Evolutionary conservation across 78 protist genomes (phyloP).

Genomic region (Protostelium mycophagum): DNA sequence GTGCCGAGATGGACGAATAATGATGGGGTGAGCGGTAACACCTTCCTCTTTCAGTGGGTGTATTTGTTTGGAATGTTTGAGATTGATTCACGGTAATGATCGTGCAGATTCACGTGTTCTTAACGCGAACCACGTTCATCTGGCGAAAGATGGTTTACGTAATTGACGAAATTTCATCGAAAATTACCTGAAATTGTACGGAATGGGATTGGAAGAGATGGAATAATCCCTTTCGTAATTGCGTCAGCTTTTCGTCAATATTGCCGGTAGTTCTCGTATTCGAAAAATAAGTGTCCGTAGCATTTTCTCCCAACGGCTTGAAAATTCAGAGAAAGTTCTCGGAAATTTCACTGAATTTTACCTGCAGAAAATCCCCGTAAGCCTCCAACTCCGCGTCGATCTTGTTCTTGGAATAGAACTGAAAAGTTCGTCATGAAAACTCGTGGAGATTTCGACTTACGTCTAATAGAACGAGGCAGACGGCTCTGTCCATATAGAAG

Average conservation of each 20-base stretch:
- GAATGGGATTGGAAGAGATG: background rate
- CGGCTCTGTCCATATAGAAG: slow-evolving; percentile 20
- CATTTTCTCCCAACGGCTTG: slow-evolving; percentile 20
- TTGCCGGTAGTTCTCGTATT: background rate
- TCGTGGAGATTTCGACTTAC: background rate
- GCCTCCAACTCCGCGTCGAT: slow-evolving; percentile 41
- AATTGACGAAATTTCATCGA: slow-evolving; percentile 6
- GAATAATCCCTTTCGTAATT: background rate
- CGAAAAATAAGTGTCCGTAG: background rate
- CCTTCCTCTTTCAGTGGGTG: background rate
- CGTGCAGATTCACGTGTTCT: too few species aligned
- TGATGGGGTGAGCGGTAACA: slow-evolving; percentile 39
- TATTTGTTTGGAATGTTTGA: too few species aligned
- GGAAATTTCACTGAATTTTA: background rate
- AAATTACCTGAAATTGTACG: background rate
- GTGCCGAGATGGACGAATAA: slow-evolving; percentile 50
- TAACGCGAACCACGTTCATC: too few species aligned
- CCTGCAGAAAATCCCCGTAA: slow-evolving; percentile 42
- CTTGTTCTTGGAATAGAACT: slow-evolving; percentile 17
- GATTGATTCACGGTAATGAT: slow-evolving; percentile 5
- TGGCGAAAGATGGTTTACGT: too few species aligned
- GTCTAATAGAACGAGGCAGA: background rate
- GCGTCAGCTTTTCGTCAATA: background rate
- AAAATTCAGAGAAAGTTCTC: background rate
- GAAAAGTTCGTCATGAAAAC: background rate